Evolutionary conservation across 2,329 filamentous ascomycete genomes (phyloP).

Genomic region (Fusarium brevicatenulatum): DNA sequence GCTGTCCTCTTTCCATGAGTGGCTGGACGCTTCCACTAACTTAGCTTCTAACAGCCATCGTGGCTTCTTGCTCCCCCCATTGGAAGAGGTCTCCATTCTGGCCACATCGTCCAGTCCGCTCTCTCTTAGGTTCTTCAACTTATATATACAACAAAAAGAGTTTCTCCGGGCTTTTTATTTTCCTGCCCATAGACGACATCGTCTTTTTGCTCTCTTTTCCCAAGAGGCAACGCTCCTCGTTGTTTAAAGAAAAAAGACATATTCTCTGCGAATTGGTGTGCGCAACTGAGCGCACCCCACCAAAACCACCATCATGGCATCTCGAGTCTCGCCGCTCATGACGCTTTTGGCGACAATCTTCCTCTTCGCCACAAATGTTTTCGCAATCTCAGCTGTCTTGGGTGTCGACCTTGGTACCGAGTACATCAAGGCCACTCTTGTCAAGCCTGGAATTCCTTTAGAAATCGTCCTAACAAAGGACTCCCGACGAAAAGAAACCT

Average conservation of each 20-base stretch:
- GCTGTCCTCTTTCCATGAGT: slow-evolving; percentile 50
- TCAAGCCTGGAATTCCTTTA: slow-evolving; percentile 96
- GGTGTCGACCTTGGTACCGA: slow-evolving; percentile 95
- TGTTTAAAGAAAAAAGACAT: slow-evolving; percentile 18
- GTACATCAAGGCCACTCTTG: slow-evolving; percentile 94
- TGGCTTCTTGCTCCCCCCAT: slow-evolving; percentile 44
- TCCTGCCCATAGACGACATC: slow-evolving; percentile 25
- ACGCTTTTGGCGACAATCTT: slow-evolving; percentile 53
- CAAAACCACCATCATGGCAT: slow-evolving; percentile 49
- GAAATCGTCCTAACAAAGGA: slow-evolving; percentile 99
- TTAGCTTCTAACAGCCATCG: slow-evolving; percentile 42
- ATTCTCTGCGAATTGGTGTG: slow-evolving; percentile 28
- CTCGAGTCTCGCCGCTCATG: slow-evolving; percentile 50
- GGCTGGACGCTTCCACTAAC: slow-evolving; percentile 34
- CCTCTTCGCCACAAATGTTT: slow-evolving; percentile 56
- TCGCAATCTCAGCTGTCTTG: slow-evolving; percentile 77
- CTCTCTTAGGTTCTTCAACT: slow-evolving; percentile 25
- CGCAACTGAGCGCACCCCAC: slow-evolving; percentile 39
- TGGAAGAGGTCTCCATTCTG: slow-evolving; percentile 44
- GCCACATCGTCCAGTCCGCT: slow-evolving; percentile 49
- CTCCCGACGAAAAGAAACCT: slow-evolving; percentile 93
- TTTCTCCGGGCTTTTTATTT: slow-evolving; percentile 24
- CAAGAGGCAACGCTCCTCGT: slow-evolving; percentile 21
- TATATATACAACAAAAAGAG: slow-evolving; percentile 22
- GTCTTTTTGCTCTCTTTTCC: slow-evolving; percentile 30